Conservation (phyloP, 2,329 filamentous ascomycete genomes). For the Colletotrichum abscissum region DNA sequence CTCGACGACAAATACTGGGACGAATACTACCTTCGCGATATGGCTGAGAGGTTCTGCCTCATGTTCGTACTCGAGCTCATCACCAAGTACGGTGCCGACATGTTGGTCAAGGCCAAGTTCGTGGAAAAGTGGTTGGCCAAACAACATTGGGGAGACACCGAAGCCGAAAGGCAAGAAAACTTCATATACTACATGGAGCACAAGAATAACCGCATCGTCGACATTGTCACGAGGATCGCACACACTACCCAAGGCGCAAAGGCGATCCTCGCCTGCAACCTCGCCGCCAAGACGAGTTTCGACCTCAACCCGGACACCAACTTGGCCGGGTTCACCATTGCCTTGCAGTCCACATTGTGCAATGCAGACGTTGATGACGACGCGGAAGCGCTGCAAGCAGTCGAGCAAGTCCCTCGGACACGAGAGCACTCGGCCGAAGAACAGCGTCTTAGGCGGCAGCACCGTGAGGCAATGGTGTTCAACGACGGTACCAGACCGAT, state of each 20-base stretch:
- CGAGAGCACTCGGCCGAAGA: conserved; percentile 72
- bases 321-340: conserved; percentile 44
- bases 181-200: conserved; percentile 63
- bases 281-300: conserved; percentile 48
- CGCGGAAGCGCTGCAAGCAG: conserved; percentile 37
- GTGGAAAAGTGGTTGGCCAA: conserved; percentile 80
- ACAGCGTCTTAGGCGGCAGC: conserved; percentile 77
- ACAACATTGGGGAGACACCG: conserved; percentile 74
- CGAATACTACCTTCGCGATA: conserved; percentile 71
- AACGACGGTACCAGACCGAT: conserved; percentile 86
- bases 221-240: conserved; percentile 62
- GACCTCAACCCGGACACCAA: conserved; percentile 25
- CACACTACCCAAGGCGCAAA: conserved; percentile 62
- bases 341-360: conserved; percentile 47
- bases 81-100: conserved; percentile 66
- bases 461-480: conserved; percentile 90
- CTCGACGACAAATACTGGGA: conserved; percentile 69
- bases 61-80: conserved; percentile 69
- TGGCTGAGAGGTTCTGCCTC: conserved; percentile 69
- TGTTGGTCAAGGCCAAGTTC: conserved; percentile 71
- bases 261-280: conserved; percentile 62
- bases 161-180: conserved; percentile 63
- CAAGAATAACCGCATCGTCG: conserved; percentile 64
- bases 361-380: conserved; percentile 42
- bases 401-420: conserved; percentile 48